phyloP scores from a whole-genome alignment of 768 basidiomycete species.

The Tylopilus rubrobrunneus region DNA sequence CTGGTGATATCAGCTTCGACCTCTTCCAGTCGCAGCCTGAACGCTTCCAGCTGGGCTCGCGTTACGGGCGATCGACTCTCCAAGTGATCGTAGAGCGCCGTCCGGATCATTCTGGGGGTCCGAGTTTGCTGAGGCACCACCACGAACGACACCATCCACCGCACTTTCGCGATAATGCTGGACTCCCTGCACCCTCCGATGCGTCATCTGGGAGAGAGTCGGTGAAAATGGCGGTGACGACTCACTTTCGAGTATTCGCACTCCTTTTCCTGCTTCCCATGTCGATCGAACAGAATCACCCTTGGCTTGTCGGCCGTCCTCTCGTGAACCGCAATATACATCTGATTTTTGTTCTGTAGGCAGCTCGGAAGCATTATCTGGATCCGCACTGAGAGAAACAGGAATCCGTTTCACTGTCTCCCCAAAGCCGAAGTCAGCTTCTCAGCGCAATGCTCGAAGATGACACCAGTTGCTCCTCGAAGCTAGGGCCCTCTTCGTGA shows the following conservation, averaged over 20 bases:
- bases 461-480: conserved; percentile 27
- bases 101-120: conserved; percentile 4
- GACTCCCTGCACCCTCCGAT: background rate
- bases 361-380: background rate
- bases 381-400: background rate
- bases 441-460: conserved; percentile 20
- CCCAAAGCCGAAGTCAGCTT: conserved; percentile 25
- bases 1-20: conserved; percentile 22
- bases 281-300: conserved; percentile 1
- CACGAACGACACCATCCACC: background rate
- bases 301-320: background rate
- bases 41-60: conserved; percentile 23
- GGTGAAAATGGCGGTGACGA: conserved; percentile 31
- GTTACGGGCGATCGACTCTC: conserved; percentile 23
- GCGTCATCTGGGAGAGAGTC: conserved; percentile 6
- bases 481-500: conserved; percentile 24
- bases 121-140: background rate
- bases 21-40: conserved; percentile 25
- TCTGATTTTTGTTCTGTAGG: background rate
- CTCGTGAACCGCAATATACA: background rate
- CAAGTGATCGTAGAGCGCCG: conserved; percentile 14
- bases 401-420: conserved; percentile 32
- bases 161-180: background rate
- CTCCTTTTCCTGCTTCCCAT: conserved; percentile 7
- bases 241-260: conserved; percentile 12